These are phyloP conservation scores for Aspergillus cristatus DNA, from an alignment of 495 filamentous ascomycete genomes.

Conservation along the genomic window DNA sequence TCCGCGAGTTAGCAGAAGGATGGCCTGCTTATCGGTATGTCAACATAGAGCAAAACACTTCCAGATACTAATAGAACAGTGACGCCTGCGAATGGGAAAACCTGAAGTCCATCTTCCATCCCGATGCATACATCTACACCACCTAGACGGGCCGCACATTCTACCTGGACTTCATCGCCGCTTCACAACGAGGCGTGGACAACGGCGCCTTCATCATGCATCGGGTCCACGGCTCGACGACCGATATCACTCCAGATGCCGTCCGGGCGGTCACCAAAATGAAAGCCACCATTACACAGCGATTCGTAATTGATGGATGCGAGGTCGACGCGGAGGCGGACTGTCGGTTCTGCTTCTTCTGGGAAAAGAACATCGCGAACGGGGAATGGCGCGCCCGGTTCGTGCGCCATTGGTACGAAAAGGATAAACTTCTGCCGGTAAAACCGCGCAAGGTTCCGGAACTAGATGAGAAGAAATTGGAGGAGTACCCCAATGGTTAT, in stretches of 20 bases:
- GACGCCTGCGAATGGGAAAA: conserved; percentile 60
- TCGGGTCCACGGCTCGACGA: conserved; percentile 50
- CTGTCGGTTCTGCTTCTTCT: conserved; percentile 57
- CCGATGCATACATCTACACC: conserved; percentile 51
- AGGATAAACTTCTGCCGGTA: conserved; percentile 55
- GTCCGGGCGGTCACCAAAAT: conserved; percentile 58
- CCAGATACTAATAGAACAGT: too few species aligned
- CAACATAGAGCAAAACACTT: too few species aligned
- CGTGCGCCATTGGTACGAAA: conserved; percentile 59
- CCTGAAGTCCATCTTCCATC: conserved; percentile 50
- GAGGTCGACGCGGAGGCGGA: conserved; percentile 54
- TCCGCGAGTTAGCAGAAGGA: conserved; percentile 56
- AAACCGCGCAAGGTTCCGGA: conserved; percentile 41
- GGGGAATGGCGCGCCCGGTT: conserved; percentile 48
- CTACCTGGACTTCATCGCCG: conserved; percentile 48
- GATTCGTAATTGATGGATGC: conserved; percentile 40
- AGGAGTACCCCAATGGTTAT: conserved; percentile 46
- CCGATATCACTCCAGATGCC: conserved; percentile 38
- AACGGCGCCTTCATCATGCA: conserved; percentile 61
- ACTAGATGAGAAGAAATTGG: conserved; percentile 39
- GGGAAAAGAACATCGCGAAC: conserved; percentile 30
- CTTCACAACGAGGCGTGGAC: conserved; percentile 50
- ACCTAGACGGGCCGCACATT: conserved; percentile 50
- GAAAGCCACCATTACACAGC: conserved; percentile 63
- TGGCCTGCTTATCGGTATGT: conserved; percentile 61